A percentile compares a stretch with the other conserved stretches of the same genome.
These are phyloP conservation scores for Phytophthora crassamura DNA, from an alignment of 352 stramenopile species.

Conservation along the genomic window DNA sequence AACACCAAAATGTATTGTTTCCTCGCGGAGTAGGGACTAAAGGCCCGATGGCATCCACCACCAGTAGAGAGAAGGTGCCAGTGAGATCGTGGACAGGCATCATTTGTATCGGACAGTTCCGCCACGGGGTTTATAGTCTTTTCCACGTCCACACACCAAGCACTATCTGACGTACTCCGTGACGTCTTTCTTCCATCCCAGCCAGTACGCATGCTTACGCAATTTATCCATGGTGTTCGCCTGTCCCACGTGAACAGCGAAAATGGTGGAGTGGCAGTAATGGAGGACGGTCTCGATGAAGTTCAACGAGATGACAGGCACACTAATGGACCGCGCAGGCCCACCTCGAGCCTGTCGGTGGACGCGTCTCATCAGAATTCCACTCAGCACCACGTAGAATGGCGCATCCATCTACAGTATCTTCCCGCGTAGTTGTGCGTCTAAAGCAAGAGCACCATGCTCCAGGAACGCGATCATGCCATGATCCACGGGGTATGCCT, in stretches of 20 bases:
- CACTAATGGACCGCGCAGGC: neutral
- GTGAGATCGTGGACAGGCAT: constrained; percentile 10
- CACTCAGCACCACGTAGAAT: neutral
- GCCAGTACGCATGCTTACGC: constrained; percentile 1
- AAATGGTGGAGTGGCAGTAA: constrained; percentile 5
- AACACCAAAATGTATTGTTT: no score
- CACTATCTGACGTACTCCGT: neutral
- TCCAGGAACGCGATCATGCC: neutral
- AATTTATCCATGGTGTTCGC: constrained; percentile 7
- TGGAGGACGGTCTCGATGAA: constrained; percentile 11
- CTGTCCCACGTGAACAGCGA: neutral
- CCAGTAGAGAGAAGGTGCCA: neutral
- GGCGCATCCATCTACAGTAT: constrained; percentile 4
- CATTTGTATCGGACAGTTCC: constrained; percentile 6
- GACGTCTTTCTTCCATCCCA: constrained; percentile 6
- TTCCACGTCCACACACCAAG: neutral
- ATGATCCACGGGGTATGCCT: neutral
- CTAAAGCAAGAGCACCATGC: neutral
- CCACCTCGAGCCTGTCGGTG: neutral
- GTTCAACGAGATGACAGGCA: neutral
- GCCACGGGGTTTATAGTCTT: neutral
- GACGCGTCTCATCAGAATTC: neutral
- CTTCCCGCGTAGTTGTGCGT: neutral
- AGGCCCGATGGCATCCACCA: neutral
- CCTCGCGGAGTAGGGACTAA: neutral